Percentiles rank a stretch among this genome's conserved stretches.
Conservation (phyloP, 192 early-diverging fungal species). For the Umbelopsis vinacea region DNA sequence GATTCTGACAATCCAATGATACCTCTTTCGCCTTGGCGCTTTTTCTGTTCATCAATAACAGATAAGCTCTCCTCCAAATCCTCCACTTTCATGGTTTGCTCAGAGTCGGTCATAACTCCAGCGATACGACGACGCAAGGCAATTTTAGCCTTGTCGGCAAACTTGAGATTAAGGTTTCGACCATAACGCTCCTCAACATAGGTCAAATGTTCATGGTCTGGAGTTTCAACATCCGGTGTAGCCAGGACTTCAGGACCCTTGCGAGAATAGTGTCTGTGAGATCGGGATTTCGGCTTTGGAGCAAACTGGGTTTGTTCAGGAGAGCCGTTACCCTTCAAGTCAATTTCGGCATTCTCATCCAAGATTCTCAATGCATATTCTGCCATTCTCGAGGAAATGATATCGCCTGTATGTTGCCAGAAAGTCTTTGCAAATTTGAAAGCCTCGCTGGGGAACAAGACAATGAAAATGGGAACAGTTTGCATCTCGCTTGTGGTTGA, state of each 20-base stretch:
- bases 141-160: constrained; percentile 75
- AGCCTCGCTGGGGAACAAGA: constrained; percentile 75
- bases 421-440: constrained; percentile 85
- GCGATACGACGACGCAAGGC: constrained; percentile 85
- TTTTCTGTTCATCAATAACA: constrained; percentile 43
- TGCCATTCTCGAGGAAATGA: constrained; percentile 86
- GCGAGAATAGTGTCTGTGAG: constrained; percentile 22
- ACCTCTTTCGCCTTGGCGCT: constrained; percentile 48
- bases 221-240: constrained; percentile 35
- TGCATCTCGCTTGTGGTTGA: constrained; percentile 47
- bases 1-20: constrained; percentile 64
- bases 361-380: constrained; percentile 79
- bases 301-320: neutral
- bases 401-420: constrained; percentile 96
- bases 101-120: constrained; percentile 58
- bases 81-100: constrained; percentile 16
- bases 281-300: constrained; percentile 23
- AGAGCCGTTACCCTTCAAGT: constrained; percentile 20
- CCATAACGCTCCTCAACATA: constrained; percentile 96
- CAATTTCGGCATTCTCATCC: constrained; percentile 53
- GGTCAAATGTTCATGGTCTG: constrained; percentile 56
- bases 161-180: constrained; percentile 76
- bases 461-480: constrained; percentile 58
- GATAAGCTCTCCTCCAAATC: constrained; percentile 30
- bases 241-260: neutral